Evolutionary conservation across 106 monocot species (phyloP).

Genomic region (Acorus gramineus): DNA sequence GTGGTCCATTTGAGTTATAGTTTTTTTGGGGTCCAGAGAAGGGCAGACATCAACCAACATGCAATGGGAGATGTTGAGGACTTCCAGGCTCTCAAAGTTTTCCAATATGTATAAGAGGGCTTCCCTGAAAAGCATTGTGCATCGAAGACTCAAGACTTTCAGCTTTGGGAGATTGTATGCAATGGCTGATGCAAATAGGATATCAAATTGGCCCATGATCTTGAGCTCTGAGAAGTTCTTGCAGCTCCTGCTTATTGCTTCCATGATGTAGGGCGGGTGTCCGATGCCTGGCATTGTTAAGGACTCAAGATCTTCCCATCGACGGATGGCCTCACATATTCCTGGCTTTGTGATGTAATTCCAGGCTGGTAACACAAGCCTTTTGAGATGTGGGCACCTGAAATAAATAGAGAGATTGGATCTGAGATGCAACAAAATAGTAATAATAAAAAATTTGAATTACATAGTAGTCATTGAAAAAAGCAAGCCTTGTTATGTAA

Average conservation of each 20-base stretch:
- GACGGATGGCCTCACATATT: slow-evolving; percentile 62
- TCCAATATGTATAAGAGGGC: slow-evolving; percentile 52
- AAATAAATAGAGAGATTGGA: neutral
- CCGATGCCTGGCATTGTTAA: slow-evolving; percentile 77
- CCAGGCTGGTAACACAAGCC: slow-evolving; percentile 87
- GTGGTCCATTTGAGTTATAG: slow-evolving; percentile 25
- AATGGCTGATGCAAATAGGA: slow-evolving; percentile 51
- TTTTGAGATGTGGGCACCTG: slow-evolving; percentile 59
- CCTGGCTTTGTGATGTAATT: slow-evolving; percentile 73
- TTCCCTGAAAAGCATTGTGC: slow-evolving; percentile 52
- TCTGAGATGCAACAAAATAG: neutral
- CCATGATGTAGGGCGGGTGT: slow-evolving; percentile 74
- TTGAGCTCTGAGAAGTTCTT: slow-evolving; percentile 69
- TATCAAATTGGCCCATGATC: slow-evolving; percentile 75
- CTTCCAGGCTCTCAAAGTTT: slow-evolving; percentile 46
- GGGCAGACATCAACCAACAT: slow-evolving; percentile 34
- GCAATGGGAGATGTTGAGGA: slow-evolving; percentile 89
- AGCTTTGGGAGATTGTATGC: slow-evolving; percentile 43
- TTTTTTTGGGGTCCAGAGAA: slow-evolving; percentile 25
- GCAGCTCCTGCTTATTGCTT: slow-evolving; percentile 70
- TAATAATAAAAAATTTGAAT: neutral
- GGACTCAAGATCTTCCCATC: slow-evolving; percentile 70
- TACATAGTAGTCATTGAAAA: too few species aligned
- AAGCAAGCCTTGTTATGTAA: too few species aligned
- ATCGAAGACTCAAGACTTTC: slow-evolving; percentile 65